Base-by-base conservation (phyloP, 2,329 filamentous ascomycete genomes). In the Penicillium sp. region DNA sequence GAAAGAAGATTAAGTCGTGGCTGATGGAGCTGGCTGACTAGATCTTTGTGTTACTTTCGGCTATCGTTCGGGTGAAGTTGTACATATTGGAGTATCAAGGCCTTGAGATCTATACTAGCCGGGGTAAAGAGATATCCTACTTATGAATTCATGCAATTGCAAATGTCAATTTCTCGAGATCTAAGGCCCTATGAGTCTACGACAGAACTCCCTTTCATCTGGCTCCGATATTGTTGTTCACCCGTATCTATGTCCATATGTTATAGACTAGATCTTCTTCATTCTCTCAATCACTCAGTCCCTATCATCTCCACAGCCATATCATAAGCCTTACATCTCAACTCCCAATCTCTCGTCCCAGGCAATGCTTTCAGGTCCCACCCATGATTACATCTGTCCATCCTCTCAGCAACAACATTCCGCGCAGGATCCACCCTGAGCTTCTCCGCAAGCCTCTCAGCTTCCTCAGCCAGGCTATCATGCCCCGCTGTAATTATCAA, bases 1-100 rank as follows among this genome's bases (percentile, higher is more conserved):
- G 72, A 21, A 73, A 70, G 58, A 71, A 68, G 37, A 63, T 76
- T n/a, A 71, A 73, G 49, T 58, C 63, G 1, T 77, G 73, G 64
- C 63, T 78, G 53, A 57, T 53, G 26, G 67, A 71, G 37, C 45
- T 63, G 45, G 54, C 69, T 49, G 59, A 63, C 47, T 63, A 59
- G 24, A 46, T 11, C n/a, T 11, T 48, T 39, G 16, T 26, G 21
- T 24, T 43, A 29, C 22, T 27, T n/a, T 51, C 14, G 29, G 29
- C 10, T 47, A 11, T 29, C 11, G 8, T 7, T 39, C 9, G n/a
- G 35, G 8, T 37, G n/a, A 41, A 5, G 37, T 21, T 11, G 9
- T 11, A 41, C 37, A 41, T 41, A 21, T 41, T 9, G 35, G 16
- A 3, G 2, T 39, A 11, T 19, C 39, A 41, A 22, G 5, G 8